Percentiles rank a stretch among this genome's conserved stretches.
Evolutionary conservation across 257 asterid genomes (phyloP).

Genomic region (Verbena officinalis): DNA sequence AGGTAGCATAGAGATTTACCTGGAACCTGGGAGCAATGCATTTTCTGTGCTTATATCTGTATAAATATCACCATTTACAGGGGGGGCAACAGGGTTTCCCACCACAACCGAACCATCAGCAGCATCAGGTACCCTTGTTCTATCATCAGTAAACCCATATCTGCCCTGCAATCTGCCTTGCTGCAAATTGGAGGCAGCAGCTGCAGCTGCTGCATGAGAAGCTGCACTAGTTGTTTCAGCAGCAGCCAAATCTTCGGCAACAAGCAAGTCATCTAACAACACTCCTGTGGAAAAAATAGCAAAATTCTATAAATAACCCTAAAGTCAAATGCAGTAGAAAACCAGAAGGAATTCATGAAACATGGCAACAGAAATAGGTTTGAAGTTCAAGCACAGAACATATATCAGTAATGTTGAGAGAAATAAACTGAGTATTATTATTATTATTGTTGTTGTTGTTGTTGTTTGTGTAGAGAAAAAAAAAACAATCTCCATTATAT

Average conservation of each 20-base stretch:
- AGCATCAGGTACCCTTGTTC: slow-evolving; percentile 59
- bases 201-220: slow-evolving; percentile 93
- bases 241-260: slow-evolving; percentile 97
- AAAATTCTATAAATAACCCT: neutral
- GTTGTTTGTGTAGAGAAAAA: no score
- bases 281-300: slow-evolving; percentile 54
- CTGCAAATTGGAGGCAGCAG: slow-evolving; percentile 71
- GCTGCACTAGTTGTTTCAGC: slow-evolving; percentile 95
- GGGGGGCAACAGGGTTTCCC: slow-evolving; percentile 89
- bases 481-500: no score
- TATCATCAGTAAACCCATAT: slow-evolving; percentile 66
- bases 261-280: slow-evolving; percentile 91
- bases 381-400: neutral
- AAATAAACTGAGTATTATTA: no score
- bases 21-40: slow-evolving; percentile 73
- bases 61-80: slow-evolving; percentile 77
- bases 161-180: slow-evolving; percentile 68
- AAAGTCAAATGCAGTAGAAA: slow-evolving; percentile 15
- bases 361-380: neutral
- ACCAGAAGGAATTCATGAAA: slow-evolving; percentile 1
- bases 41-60: slow-evolving; percentile 89
- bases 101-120: slow-evolving; percentile 85
- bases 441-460: no score
- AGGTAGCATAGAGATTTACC: slow-evolving; percentile 45
- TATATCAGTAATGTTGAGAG: slow-evolving; percentile 10